phyloP scores from a whole-genome alignment of 2,329 filamentous ascomycete genomes.

The Penicillium sp. region DNA sequence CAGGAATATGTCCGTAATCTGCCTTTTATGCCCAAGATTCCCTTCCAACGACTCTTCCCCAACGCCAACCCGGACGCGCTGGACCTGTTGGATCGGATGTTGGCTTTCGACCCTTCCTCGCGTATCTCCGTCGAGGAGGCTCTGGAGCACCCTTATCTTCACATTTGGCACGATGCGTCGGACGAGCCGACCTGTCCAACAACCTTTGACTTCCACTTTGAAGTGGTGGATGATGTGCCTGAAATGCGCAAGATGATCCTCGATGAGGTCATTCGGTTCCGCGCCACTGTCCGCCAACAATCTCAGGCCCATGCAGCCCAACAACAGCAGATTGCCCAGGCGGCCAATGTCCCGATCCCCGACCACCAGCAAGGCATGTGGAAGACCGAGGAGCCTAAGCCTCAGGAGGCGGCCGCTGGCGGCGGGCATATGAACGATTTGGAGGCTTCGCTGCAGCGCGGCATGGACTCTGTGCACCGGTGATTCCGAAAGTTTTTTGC shows the following conservation, averaged over 20 bases:
- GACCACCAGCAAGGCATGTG: constrained; percentile 51
- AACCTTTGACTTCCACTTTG: constrained; percentile 97
- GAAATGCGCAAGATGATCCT: constrained; percentile 98
- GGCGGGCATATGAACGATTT: constrained; percentile 41
- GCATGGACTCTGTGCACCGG: constrained; percentile 47
- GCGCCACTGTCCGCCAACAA: constrained; percentile 53
- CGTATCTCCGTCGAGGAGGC: constrained; percentile 93
- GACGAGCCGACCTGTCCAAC: constrained; percentile 92
- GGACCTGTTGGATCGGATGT: constrained; percentile 92
- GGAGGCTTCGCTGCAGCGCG: constrained; percentile 48
- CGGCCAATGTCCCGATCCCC: constrained; percentile 55
- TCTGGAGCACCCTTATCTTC: constrained; percentile 90
- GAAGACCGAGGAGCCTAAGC: constrained; percentile 56
- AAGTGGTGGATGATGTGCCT: constrained; percentile 88
- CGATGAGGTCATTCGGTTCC: constrained; percentile 86
- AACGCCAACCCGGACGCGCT: constrained; percentile 93
- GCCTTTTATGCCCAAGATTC: constrained; percentile 87
- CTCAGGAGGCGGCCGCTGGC: constrained; percentile 49
- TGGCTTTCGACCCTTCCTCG: constrained; percentile 89
- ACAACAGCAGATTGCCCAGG: constrained; percentile 38
- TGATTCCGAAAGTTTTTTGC: constrained; percentile 6
- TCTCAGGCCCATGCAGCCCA: constrained; percentile 39
- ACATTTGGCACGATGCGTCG: constrained; percentile 97
- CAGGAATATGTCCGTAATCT: constrained; percentile 98
- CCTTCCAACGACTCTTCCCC: constrained; percentile 82